phyloP scores from a whole-genome alignment of 2,329 filamentous ascomycete genomes.

The Coleophoma cylindrospora region DNA sequence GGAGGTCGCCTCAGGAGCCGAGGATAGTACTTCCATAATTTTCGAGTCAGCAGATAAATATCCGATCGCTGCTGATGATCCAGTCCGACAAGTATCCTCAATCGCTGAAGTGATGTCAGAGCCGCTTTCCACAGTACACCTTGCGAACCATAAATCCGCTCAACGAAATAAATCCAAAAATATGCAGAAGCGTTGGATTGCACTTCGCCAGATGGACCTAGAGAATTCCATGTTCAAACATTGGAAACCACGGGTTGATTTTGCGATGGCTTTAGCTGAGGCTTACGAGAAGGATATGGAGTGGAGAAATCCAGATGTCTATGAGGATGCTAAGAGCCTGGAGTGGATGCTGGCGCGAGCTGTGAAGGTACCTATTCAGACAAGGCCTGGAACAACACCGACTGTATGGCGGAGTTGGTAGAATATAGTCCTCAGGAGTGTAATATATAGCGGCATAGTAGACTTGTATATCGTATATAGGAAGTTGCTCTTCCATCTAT shows the following conservation, averaged over 20 bases:
- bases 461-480: neutral
- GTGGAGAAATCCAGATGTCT: neutral
- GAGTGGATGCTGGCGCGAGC: neutral
- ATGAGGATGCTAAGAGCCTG: neutral
- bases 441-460: neutral
- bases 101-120: too few species aligned
- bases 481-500: neutral
- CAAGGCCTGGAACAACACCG: too few species aligned
- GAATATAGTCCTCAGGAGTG: neutral
- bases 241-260: neutral
- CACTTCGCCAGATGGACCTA: neutral
- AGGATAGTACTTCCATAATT: neutral
- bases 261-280: neutral
- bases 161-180: neutral
- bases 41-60: too few species aligned
- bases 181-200: neutral
- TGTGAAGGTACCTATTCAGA: too few species aligned
- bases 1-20: too few species aligned
- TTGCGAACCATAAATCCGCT: neutral
- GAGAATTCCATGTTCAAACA: neutral
- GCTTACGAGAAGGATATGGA: neutral
- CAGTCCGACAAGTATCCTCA: too few species aligned
- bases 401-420: too few species aligned
- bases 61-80: too few species aligned
- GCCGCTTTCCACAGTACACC: neutral